phyloP scores from a whole-genome alignment of 73 alveolate genomes.

The Tetrahymena borealis region DNA sequence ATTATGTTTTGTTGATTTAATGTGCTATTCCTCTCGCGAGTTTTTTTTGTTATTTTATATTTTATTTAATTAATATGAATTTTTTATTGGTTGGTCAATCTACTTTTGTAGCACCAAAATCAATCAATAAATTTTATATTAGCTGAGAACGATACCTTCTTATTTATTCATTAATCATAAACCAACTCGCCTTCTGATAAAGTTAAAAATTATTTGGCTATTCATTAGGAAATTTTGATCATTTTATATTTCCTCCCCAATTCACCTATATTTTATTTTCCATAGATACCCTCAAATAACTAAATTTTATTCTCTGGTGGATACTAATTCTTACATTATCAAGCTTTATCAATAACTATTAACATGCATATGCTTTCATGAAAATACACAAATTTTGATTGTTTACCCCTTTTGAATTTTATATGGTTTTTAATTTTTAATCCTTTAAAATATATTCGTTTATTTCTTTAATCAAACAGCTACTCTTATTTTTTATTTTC shows the following conservation, averaged over 20 bases:
- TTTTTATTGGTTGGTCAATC: background rate
- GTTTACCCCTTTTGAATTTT: background rate
- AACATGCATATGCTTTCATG: background rate
- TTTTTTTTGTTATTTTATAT: background rate
- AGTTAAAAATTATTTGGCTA: background rate
- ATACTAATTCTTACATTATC: background rate
- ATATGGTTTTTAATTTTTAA: background rate
- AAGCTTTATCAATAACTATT: background rate
- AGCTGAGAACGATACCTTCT: background rate
- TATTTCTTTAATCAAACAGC: background rate
- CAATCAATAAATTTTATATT: background rate
- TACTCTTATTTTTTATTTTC: background rate
- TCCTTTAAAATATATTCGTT: background rate
- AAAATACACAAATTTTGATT: no score
- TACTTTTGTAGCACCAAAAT: background rate
- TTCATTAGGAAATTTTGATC: background rate
- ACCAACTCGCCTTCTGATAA: background rate
- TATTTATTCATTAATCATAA: background rate
- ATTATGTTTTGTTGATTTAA: background rate
- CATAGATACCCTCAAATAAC: background rate
- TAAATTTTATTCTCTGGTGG: background rate
- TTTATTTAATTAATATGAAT: background rate
- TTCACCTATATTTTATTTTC: background rate
- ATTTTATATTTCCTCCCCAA: background rate
- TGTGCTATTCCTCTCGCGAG: slow-evolving; percentile 4